phyloP scores from a whole-genome alignment of 441 rosid species.

The Bruguiera hainesii region DNA sequence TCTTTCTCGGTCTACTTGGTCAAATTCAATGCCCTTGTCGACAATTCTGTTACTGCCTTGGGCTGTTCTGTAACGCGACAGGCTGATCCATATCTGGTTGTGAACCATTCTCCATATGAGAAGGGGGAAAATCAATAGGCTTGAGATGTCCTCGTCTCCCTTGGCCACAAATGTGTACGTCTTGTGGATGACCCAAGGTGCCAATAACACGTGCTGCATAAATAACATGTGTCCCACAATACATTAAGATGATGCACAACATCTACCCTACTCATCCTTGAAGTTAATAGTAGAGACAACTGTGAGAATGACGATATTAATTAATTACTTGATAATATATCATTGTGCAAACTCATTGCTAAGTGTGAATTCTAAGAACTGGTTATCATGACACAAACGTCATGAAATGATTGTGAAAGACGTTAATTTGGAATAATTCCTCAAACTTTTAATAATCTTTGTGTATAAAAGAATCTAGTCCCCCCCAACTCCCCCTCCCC shows the following conservation, averaged over 20 bases:
- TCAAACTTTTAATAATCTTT: too few species aligned
- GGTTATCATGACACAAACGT: too few species aligned
- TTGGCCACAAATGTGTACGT: conserved; percentile 1
- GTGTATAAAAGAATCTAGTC: too few species aligned
- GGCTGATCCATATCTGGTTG: conserved; percentile 74
- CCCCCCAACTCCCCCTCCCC: too few species aligned
- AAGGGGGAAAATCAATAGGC: conserved; percentile 37
- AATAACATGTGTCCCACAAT: background rate
- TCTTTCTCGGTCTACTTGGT: conserved; percentile 78
- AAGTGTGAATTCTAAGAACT: too few species aligned
- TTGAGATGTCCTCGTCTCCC: conserved; percentile 15
- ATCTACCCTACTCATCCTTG: background rate
- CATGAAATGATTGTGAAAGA: too few species aligned
- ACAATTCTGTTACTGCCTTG: conserved; percentile 64
- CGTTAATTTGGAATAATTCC: too few species aligned
- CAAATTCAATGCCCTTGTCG: conserved; percentile 73
- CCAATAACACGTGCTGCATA: conserved; percentile 22
- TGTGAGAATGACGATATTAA: too few species aligned
- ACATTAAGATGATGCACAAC: background rate
- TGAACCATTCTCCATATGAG: conserved; percentile 53
- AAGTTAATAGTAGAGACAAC: background rate
- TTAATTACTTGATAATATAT: too few species aligned
- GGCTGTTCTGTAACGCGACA: conserved; percentile 66
- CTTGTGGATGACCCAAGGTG: conserved; percentile 15
- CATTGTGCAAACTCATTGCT: too few species aligned